Evolutionary conservation across 2,329 filamentous ascomycete genomes (phyloP).

Genomic region (Domatiomyces catenatus): DNA sequence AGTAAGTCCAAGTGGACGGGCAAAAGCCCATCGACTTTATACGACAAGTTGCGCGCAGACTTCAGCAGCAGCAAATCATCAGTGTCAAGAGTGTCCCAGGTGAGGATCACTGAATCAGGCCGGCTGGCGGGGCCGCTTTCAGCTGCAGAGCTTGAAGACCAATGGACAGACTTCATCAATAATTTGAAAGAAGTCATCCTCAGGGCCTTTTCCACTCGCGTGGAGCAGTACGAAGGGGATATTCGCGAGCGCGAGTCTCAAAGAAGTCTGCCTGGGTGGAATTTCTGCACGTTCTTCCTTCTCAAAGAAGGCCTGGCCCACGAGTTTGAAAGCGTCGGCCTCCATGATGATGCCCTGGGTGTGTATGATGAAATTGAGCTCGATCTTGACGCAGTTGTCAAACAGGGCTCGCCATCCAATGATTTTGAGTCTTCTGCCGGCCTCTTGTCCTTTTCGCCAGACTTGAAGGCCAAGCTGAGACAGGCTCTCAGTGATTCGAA

Average conservation of each 20-base stretch:
- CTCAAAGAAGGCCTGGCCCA: constrained; percentile 87
- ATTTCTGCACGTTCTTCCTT: constrained; percentile 98
- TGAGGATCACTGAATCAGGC: constrained; percentile 44
- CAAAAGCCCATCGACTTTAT: constrained; percentile 59
- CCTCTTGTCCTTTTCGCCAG: constrained; percentile 57
- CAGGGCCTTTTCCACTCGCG: constrained; percentile 74
- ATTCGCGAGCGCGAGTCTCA: constrained; percentile 89
- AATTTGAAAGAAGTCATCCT: constrained; percentile 82
- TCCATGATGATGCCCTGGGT: constrained; percentile 87
- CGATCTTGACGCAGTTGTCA: constrained; percentile 67
- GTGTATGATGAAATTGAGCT: constrained; percentile 89
- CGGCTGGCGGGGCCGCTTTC: constrained; percentile 38
- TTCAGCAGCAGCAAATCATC: constrained; percentile 69
- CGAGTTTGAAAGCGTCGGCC: constrained; percentile 87
- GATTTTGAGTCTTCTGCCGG: constrained; percentile 54
- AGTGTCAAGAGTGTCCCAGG: constrained; percentile 67
- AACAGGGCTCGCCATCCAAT: constrained; percentile 51
- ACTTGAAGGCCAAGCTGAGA: constrained; percentile 48
- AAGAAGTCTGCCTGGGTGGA: constrained; percentile 80
- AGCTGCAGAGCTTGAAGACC: constrained; percentile 61
- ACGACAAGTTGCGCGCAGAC: constrained; percentile 80
- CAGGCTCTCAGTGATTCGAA: constrained; percentile 28
- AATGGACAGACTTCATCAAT: constrained; percentile 68
- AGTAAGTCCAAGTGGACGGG: constrained; percentile 60
- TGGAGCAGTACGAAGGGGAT: constrained; percentile 91